Evolutionary conservation across 441 rosid species (phyloP).

Genomic region (Biscutella laevigata): DNA sequence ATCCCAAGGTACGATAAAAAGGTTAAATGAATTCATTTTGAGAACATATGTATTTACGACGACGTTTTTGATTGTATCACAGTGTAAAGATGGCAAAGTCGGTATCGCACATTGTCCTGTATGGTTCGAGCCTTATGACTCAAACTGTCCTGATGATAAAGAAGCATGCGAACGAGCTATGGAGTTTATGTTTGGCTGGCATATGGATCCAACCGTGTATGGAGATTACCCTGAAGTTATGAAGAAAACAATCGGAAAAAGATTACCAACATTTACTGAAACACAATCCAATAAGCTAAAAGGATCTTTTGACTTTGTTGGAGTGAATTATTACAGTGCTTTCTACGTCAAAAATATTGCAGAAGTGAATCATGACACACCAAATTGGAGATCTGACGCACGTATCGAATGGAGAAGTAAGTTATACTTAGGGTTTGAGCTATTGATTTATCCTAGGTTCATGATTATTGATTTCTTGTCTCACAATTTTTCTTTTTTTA

Average conservation of each 20-base stretch:
- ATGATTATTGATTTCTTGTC: neutral
- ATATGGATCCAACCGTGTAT: slow-evolving; percentile 31
- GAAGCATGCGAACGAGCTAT: slow-evolving; percentile 28
- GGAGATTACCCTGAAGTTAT: slow-evolving; percentile 40
- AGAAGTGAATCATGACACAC: neutral
- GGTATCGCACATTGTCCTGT: slow-evolving; percentile 29
- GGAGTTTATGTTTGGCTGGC: slow-evolving; percentile 36
- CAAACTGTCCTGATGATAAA: slow-evolving; percentile 9
- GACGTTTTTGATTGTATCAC: slow-evolving; percentile 2
- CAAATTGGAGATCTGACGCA: slow-evolving; percentile 23
- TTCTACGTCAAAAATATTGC: slow-evolving; percentile 25
- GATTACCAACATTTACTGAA: slow-evolving; percentile 35
- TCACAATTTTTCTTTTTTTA: neutral
- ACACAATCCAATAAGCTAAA: slow-evolving; percentile 24
- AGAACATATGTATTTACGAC: neutral
- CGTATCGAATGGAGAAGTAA: slow-evolving; percentile 25
- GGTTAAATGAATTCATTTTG: neutral
- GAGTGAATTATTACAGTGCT: slow-evolving; percentile 40
- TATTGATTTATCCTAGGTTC: neutral
- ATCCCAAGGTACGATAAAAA: slow-evolving; percentile 23
- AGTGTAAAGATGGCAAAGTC: slow-evolving; percentile 32
- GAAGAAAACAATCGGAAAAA: slow-evolving; percentile 25
- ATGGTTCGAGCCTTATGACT: slow-evolving; percentile 31
- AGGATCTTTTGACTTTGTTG: slow-evolving; percentile 40
- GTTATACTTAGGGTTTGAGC: neutral